phyloP scores from a whole-genome alignment of 108 stramenopile genomes.

The Skeletonema marinoi region DNA sequence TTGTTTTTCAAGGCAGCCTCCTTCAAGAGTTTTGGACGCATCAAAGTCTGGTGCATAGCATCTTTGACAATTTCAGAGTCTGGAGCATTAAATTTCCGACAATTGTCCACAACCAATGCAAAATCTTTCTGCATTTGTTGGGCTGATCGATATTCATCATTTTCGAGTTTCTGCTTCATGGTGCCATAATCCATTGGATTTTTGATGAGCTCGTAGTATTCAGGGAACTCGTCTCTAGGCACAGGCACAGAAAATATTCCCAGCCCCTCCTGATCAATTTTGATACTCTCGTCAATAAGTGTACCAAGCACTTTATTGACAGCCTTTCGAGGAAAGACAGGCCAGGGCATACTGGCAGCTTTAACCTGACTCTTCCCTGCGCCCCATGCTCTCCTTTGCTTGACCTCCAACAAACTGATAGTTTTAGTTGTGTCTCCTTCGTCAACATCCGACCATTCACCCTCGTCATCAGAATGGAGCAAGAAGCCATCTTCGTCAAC shows the following conservation, averaged over 20 bases:
- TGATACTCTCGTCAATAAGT: constrained; percentile 75
- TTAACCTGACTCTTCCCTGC: constrained; percentile 74
- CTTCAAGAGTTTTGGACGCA: constrained; percentile 68
- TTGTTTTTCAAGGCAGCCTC: constrained; percentile 76
- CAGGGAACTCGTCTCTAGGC: constrained; percentile 82
- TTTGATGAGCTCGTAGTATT: constrained; percentile 84
- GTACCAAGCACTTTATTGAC: constrained; percentile 67
- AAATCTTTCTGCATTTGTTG: constrained; percentile 91
- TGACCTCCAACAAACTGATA: constrained; percentile 78
- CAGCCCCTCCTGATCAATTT: constrained; percentile 66
- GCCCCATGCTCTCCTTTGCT: constrained; percentile 82
- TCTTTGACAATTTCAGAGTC: constrained; percentile 88
- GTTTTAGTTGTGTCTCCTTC: constrained; percentile 57
- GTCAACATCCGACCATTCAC: constrained; percentile 82
- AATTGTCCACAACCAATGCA: constrained; percentile 78
- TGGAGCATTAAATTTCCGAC: constrained; percentile 77
- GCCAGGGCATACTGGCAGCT: constrained; percentile 84
- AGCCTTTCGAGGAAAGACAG: constrained; percentile 73
- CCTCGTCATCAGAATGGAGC: constrained; percentile 81
- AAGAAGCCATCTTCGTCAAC: constrained; percentile 74
- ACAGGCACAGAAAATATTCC: constrained; percentile 85
- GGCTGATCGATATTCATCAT: constrained; percentile 84
- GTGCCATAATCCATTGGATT: constrained; percentile 89
- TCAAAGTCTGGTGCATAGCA: constrained; percentile 69
- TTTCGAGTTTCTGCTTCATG: constrained; percentile 81